Evolutionary conservation across 768 basidiomycete species (phyloP).

Genomic region (Auriscalpium orientale): DNA sequence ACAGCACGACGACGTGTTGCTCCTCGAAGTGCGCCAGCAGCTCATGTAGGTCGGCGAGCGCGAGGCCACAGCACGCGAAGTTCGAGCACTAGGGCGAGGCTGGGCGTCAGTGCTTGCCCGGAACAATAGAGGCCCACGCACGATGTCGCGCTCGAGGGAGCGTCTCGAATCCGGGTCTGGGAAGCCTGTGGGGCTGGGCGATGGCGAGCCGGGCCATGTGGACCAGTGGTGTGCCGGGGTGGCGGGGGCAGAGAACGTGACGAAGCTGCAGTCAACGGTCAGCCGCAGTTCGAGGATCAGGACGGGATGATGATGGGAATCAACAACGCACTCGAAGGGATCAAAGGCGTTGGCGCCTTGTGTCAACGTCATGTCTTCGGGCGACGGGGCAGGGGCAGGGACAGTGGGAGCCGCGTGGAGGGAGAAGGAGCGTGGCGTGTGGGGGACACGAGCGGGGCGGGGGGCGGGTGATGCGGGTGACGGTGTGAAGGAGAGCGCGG

Average conservation of each 20-base stretch:
- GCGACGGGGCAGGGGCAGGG: background rate
- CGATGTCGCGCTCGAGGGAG: constrained; percentile 16
- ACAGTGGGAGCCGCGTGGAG: background rate
- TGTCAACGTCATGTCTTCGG: background rate
- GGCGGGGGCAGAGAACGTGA: background rate
- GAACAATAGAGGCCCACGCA: background rate
- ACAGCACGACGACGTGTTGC: constrained; percentile 24
- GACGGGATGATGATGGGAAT: no score
- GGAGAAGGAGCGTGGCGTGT: background rate
- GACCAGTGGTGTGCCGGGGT: background rate
- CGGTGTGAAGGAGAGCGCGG: background rate
- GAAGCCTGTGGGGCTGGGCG: constrained; percentile 1
- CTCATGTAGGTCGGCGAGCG: constrained; percentile 40
- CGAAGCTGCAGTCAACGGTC: background rate
- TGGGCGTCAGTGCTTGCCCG: background rate
- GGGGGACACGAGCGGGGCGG: background rate
- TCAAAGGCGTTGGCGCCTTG: no score
- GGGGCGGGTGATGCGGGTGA: background rate
- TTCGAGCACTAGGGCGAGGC: constrained; percentile 30
- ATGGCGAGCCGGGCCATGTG: background rate
- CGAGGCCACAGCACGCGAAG: constrained; percentile 41
- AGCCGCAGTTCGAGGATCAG: no score
- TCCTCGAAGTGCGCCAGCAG: constrained; percentile 47
- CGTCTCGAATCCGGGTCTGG: background rate
- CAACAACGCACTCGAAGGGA: no score